A percentile compares a stretch with the other conserved stretches of the same genome.
phyloP scores from a whole-genome alignment of 306 rosid genomes.

The Cicer judaicum region DNA sequence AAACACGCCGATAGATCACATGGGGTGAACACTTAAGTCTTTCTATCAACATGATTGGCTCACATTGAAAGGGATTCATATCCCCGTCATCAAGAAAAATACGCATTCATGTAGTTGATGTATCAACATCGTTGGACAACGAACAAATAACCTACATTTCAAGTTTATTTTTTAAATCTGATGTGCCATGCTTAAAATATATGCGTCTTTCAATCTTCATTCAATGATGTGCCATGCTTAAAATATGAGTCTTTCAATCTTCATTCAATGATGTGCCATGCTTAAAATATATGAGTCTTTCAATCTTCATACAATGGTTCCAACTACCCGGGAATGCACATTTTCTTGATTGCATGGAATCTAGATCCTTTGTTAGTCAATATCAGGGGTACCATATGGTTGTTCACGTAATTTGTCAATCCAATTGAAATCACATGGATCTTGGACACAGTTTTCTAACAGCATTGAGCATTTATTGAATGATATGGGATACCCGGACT shows the following conservation, averaged over 20 bases:
- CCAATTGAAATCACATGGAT: not conserved
- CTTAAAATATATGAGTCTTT: too few species aligned
- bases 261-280: too few species aligned
- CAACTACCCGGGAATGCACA: not conserved
- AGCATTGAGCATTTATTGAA: not conserved
- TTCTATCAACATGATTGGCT: not conserved
- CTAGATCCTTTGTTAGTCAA: not conserved
- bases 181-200: not conserved
- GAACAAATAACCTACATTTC: not conserved
- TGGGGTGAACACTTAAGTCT: not conserved
- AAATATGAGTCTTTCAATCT: too few species aligned
- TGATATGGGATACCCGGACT: conserved; percentile 2
- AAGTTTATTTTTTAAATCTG: not conserved
- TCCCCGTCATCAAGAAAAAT: not conserved
- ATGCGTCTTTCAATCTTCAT: too few species aligned
- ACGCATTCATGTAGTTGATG: not conserved
- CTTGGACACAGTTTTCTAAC: not conserved
- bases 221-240: too few species aligned
- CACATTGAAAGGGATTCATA: not conserved
- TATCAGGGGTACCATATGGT: not conserved
- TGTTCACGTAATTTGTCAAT: not conserved
- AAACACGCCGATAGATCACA: not conserved
- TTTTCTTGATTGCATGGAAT: not conserved
- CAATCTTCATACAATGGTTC: not conserved
- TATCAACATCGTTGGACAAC: not conserved